These are phyloP conservation scores for Metschnikowia santaceciliae DNA, from an alignment of 805 yeast genomes.

Conservation along the genomic window DNA sequence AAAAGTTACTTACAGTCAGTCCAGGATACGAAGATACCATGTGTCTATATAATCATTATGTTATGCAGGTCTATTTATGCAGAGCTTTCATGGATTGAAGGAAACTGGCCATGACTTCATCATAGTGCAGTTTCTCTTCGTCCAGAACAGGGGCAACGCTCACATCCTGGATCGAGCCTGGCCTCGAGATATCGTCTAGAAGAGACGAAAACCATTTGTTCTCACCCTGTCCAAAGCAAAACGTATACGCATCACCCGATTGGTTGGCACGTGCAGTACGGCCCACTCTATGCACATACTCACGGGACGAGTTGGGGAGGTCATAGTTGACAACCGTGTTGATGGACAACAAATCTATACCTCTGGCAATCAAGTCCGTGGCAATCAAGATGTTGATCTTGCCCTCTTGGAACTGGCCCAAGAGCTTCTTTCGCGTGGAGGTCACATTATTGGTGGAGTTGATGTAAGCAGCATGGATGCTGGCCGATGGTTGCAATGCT, in stretches of 20 bases:
- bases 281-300: slow-evolving; percentile 94
- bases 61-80: background rate
- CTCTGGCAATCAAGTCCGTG: slow-evolving; percentile 95
- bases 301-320: slow-evolving; percentile 81
- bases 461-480: slow-evolving; percentile 37
- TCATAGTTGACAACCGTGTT: slow-evolving; percentile 85
- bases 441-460: slow-evolving; percentile 55
- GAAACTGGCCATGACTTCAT: slow-evolving; percentile 24
- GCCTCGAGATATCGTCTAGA: slow-evolving; percentile 47
- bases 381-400: slow-evolving; percentile 57
- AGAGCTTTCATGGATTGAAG: slow-evolving; percentile 15
- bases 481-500: slow-evolving; percentile 14
- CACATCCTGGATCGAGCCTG: slow-evolving; percentile 15
- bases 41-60: no score
- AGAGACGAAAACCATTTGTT: slow-evolving; percentile 54
- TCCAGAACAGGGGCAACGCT: slow-evolving; percentile 19
- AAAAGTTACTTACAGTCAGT: no score
- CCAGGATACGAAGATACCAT: no score
- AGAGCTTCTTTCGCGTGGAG: slow-evolving; percentile 48
- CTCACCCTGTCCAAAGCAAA: slow-evolving; percentile 79
- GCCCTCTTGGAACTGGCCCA: slow-evolving; percentile 57
- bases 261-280: slow-evolving; percentile 94
- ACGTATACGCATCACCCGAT: slow-evolving; percentile 67
- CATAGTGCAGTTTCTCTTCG: slow-evolving; percentile 24
- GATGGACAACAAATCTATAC: slow-evolving; percentile 74